Base-by-base conservation (phyloP, 768 basidiomycete species). In the Cyclocybe aegerita region DNA sequence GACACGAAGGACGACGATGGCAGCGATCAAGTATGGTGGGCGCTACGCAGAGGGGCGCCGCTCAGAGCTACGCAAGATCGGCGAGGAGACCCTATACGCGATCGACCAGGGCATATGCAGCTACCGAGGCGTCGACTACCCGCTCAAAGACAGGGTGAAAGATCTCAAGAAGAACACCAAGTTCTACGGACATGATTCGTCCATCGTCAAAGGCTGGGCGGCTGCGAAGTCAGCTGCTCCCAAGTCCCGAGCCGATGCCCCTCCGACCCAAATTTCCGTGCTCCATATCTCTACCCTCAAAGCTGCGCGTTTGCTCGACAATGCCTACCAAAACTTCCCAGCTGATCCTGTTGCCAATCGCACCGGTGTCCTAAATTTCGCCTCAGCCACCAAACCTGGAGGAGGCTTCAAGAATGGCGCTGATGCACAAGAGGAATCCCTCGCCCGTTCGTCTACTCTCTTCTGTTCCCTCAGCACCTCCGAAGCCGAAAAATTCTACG, bases 401-500 rank as follows among this genome's bases (percentile, higher is more conserved):
- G 88, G 90, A 3, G 90, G 90, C 5, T 90, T 92, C 66, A 74
- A 79, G 50, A 74, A 66, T 48, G 90, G 89, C 11, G 81, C 86
- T 0, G 80, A 83, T 51, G 89, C 90, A 1, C 89, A 92, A 59
- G 90, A 92, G 64, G 89, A 92, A 64, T 84, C 83, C 34, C 78
- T 92, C 58, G 88, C 89, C 9, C 82, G 89, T 37, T 80, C 87
- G 4, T 89, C 88, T 9, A 86, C 84, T 4, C 68, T 92, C 5
- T 88, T 84, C 56, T 70, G 77, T 1, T 77, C 83, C 7, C 82
- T 91, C 48, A 73, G 75, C 60, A 79, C 83, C 8, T 62, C 66
- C 11, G 72, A 70, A 4, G 83, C 80, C 0, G 69, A 78, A 39
- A 72, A 75, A 36, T 91, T 88, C 68, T 88, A 92, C 63, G 66